A percentile compares a stretch with the other conserved stretches of the same genome.
Evolutionary conservation across 2,329 filamentous ascomycete species (phyloP).

Genomic region (Microascus cirrosus): DNA sequence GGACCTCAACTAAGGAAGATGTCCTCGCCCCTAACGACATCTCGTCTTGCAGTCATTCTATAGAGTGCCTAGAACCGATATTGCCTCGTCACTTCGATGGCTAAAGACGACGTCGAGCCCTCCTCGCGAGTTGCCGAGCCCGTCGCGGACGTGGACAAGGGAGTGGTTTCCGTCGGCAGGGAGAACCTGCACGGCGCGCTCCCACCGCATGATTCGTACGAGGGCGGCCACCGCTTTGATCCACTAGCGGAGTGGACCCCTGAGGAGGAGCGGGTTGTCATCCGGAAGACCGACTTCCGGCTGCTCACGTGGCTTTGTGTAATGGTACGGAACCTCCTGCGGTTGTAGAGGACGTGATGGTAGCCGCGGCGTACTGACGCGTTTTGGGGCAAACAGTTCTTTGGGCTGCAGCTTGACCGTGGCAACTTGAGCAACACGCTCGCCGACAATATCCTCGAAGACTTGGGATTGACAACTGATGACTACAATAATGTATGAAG

Average conservation of each 20-base stretch:
- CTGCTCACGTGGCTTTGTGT: constrained; percentile 29
- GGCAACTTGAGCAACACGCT: constrained; percentile 52
- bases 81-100: background rate
- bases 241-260: constrained; percentile 38
- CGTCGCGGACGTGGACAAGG: constrained; percentile 32
- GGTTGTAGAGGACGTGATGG: background rate
- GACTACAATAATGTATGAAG: constrained; percentile 41
- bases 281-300: constrained; percentile 33
- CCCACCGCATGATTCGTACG: constrained; percentile 21
- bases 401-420: constrained; percentile 51
- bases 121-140: constrained; percentile 34
- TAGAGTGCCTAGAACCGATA: background rate
- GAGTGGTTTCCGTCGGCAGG: background rate
- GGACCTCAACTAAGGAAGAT: too few relatives aligned
- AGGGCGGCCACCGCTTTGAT: constrained; percentile 29
- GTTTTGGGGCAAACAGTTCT: constrained; percentile 29
- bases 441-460: constrained; percentile 49
- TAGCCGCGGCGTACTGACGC: constrained; percentile 14
- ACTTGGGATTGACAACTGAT: constrained; percentile 33
- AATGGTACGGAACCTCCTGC: constrained; percentile 13
- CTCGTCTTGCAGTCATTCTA: background rate
- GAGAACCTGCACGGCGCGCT: constrained; percentile 15
- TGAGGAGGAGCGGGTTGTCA: constrained; percentile 42
- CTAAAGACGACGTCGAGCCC: constrained; percentile 36
- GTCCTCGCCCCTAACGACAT: background rate